Evolutionary conservation across 345 rosid genomes (phyloP), one percentile per base, ranked within the genome.

Genomic region (Eucalyptus guilfoylei): DNA sequence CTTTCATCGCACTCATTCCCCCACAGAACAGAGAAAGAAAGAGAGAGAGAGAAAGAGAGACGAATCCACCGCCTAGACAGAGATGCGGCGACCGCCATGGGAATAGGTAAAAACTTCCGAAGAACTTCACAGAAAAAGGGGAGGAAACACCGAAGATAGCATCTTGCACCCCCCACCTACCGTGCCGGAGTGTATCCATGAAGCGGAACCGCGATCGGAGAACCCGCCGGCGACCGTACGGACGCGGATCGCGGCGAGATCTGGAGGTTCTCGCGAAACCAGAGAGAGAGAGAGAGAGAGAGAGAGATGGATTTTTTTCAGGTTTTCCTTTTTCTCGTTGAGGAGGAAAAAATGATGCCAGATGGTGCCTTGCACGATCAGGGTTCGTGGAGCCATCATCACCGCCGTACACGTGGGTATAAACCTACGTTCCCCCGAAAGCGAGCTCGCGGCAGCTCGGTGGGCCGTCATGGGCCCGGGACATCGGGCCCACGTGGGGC

Each of bases 351-450:
- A 87, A 44, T 86, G 87, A 86, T 89, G 81, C 28, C 88, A 90
- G 92, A 91, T 90, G 93, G 92, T 92, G 93, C 86, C 76, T 91
- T 48, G 91, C 95, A 92, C 91, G 92, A 94, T 92, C 81, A 32
- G 72, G 48, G 85, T 32, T 85, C 88, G 89, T 88, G 88, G 88
- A 72, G 90, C 10, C 69, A 86, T 50, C 76, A 90, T 90, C 90
- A 37, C 4, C 23, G 24, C 89, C 92, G 91, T 91, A 90, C 94
- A 93, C 92, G 94, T 92, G 94, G 89, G 86, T 26, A 52, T 30
- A 47, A 3, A 37, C 85, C 30, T 76, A 76, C 47, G 47, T 11
- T 11, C 9, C 28, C 85, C 44, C 30, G 47, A 40, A 11, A 76
- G 83, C 45, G 8, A 76, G 28, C 52, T 85, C 87, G n/a, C 40